phyloP scores from a whole-genome alignment of 139 green algal species.

The Pseudopediastrum boryanum region DNA sequence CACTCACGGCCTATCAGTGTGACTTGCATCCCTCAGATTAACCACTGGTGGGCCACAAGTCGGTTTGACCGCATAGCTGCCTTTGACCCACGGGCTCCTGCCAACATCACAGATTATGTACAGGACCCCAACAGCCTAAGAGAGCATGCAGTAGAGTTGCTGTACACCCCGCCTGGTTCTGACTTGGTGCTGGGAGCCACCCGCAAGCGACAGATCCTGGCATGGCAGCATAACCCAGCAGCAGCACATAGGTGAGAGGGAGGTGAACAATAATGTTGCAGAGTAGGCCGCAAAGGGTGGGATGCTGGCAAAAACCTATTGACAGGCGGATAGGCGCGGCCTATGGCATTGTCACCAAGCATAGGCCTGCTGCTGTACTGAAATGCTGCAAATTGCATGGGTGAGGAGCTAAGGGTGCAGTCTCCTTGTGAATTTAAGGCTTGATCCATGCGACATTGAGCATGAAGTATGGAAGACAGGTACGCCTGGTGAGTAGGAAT shows the following conservation, averaged over 20 bases:
- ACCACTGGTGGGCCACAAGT: constrained; percentile 69
- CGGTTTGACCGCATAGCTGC: constrained; percentile 54
- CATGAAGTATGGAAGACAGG: too few species aligned
- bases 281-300: too few species aligned
- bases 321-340: too few species aligned
- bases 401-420: too few species aligned
- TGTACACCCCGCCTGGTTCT: constrained; percentile 58
- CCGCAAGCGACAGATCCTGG: constrained; percentile 54
- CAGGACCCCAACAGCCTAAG: constrained; percentile 31
- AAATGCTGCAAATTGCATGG: too few species aligned
- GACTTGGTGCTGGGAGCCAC: constrained; percentile 69
- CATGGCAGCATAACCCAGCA: constrained; percentile 69
- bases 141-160: constrained; percentile 44
- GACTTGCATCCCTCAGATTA: constrained; percentile 56
- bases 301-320: too few species aligned
- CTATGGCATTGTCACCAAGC: too few species aligned
- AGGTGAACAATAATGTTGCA: too few species aligned
- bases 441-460: too few species aligned
- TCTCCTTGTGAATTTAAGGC: too few species aligned
- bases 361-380: too few species aligned
- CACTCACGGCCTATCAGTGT: constrained; percentile 55
- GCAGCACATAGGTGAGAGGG: constrained; percentile 54
- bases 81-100: constrained; percentile 65
- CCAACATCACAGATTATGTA: constrained; percentile 68
- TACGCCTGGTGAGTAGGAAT: too few species aligned